These are phyloP conservation scores for Hibiscus syriacus DNA, from an alignment of 345 rosid species.

Conservation along the genomic window DNA sequence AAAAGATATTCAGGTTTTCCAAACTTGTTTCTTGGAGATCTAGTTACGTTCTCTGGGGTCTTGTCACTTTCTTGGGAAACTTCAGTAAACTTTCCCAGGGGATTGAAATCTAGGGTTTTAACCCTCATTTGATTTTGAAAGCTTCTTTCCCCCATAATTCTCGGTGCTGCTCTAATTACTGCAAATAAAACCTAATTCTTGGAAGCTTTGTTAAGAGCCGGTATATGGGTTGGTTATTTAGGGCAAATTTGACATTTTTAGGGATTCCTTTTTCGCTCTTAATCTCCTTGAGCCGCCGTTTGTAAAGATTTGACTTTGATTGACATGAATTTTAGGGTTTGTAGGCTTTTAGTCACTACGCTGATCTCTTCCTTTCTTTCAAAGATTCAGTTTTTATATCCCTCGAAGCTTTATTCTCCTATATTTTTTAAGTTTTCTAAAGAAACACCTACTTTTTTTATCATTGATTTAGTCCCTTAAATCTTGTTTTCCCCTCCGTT, in stretches of 20 bases:
- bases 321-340: slow-evolving; percentile 5
- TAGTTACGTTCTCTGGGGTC: slow-evolving; percentile 14
- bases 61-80: not conserved
- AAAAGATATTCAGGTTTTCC: slow-evolving; percentile 10
- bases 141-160: not conserved
- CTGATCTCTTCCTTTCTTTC: not conserved
- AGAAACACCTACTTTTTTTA: not conserved
- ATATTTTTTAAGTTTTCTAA: not conserved
- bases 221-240: not conserved
- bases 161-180: not conserved
- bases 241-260: not conserved
- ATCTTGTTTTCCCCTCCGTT: not conserved
- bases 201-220: not conserved
- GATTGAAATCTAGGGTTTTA: slow-evolving; percentile 1
- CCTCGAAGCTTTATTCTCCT: not conserved
- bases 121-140: not conserved
- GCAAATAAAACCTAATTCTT: not conserved
- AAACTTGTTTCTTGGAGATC: not conserved
- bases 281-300: not conserved
- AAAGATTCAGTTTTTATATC: not conserved
- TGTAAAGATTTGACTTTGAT: not conserved
- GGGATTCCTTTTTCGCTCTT: not conserved
- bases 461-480: not conserved
- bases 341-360: not conserved
- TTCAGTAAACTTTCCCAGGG: not conserved